Evolutionary conservation across 2,329 filamentous ascomycete genomes (phyloP), one percentile per base, ranked within the genome.

Genomic region (Trichoderma guizhouense): DNA sequence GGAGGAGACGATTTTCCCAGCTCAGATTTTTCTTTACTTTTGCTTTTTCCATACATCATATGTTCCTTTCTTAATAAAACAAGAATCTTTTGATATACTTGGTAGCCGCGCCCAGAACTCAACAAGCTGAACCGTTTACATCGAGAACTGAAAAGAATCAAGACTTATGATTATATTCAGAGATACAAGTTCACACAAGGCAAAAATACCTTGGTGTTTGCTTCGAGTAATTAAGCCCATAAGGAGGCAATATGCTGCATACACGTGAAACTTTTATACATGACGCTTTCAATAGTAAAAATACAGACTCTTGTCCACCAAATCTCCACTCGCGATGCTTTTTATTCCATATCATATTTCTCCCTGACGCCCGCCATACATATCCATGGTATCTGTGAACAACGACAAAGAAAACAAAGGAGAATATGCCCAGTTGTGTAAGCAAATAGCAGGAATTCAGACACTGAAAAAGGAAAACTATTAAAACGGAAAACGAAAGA

Each of bases 371-470:
- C 71, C 57, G 57, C 58, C 63, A 53, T 71, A 68, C 58, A 32
- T 58, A 73, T 65, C 53, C 63, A 74, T 72, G 71, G 71, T 74
- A 75, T 75, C 66, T 72, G 57, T 60, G 53, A 68, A 61, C n/a
- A 65, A 69, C 62, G 53, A 55, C 39, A 71, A 65, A 58, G 11
- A 62, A 43, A 15, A 73, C 9, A 72, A 47, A 47, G 39, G 68
- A 58, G 28, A 60, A 60, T 51, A 60, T 24, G 30, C 60, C 60
- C 60, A 15, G 34, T 51, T 51, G 12, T 34, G 24, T 15, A 43
- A 67, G 51, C 64, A 57, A 62, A 61, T 24, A 21, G 21, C 34
- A 36, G 53, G 34, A 51, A 55, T 32, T 18, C 47, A 24, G 21
- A 36, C 21, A 36, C 14, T n/a, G 21, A 57, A 36, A 57, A 57